These are phyloP conservation scores for Camelina laxa DNA, from an alignment of 345 rosid species.

Conservation along the genomic window DNA sequence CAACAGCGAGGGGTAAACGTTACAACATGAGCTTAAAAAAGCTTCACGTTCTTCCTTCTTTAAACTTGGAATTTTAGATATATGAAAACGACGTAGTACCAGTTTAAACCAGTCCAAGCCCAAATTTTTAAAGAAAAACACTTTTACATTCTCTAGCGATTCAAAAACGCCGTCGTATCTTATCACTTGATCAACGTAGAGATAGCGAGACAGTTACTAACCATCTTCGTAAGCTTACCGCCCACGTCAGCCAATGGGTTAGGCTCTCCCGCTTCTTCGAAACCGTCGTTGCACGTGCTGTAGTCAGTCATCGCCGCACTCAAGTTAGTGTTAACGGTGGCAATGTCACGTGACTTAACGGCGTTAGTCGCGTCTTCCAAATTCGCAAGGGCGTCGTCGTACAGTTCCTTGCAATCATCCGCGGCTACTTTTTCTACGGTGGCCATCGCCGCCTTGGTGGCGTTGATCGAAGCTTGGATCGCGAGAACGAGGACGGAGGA, in stretches of 20 bases:
- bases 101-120: too few relatives aligned
- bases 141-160: too few relatives aligned
- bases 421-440: constrained; percentile 10
- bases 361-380: constrained; percentile 53
- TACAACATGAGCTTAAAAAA: too few relatives aligned
- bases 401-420: constrained; percentile 51
- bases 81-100: too few relatives aligned
- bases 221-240: constrained; percentile 47
- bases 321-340: constrained; percentile 51
- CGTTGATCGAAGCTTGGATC: constrained; percentile 44
- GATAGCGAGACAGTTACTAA: constrained; percentile 61
- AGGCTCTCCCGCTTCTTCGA: constrained; percentile 41
- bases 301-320: constrained; percentile 58
- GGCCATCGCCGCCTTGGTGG: constrained; percentile 26
- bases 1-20: too few relatives aligned
- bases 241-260: constrained; percentile 41
- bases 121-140: too few relatives aligned
- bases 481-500: constrained; percentile 43
- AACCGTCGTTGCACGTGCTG: constrained; percentile 54
- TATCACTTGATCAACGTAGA: constrained; percentile 46
- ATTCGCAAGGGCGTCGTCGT: constrained; percentile 49
- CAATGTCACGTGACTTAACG: constrained; percentile 43
- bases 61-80: too few relatives aligned
- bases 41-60: too few relatives aligned
- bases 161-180: constrained; percentile 17